A percentile compares a stretch with the other conserved stretches of the same genome.
These are phyloP conservation scores for Acanthochlamys bracteata DNA, from an alignment of 106 monocot species.

Conservation along the genomic window DNA sequence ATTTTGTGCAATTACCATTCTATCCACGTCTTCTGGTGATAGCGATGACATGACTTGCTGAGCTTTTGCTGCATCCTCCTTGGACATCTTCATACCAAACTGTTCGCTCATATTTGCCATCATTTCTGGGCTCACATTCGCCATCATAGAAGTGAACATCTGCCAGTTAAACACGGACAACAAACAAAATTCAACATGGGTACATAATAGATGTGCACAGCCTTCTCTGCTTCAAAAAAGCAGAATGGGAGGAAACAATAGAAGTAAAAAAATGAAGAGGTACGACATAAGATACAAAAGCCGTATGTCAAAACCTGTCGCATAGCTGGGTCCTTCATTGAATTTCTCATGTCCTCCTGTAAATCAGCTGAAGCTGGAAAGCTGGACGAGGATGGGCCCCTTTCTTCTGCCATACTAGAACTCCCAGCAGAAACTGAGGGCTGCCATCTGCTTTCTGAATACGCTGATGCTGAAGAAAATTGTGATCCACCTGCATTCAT, in stretches of 20 bases:
- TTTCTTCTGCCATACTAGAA: conserved; percentile 2
- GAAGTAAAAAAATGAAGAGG: background rate
- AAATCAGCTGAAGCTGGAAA: conserved; percentile 40
- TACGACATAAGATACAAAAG: background rate
- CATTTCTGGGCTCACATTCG: conserved; percentile 93
- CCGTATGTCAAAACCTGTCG: conserved; percentile 47
- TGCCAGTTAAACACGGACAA: conserved; percentile 18
- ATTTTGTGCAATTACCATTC: conserved; percentile 48
- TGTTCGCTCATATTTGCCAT: conserved; percentile 88
- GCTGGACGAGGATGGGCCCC: conserved; percentile 26
- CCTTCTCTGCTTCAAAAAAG: background rate
- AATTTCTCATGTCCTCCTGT: conserved; percentile 64
- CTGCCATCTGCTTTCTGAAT: conserved; percentile 18
- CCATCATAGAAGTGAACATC: conserved; percentile 97
- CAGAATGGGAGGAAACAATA: background rate
- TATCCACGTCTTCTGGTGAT: conserved; percentile 74
- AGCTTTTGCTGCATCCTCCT: conserved; percentile 81
- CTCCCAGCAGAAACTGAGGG: conserved; percentile 13
- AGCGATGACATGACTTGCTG: conserved; percentile 86
- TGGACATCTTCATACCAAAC: conserved; percentile 86
- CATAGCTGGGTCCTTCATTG: conserved; percentile 93
- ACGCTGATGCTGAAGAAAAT: conserved; percentile 11
- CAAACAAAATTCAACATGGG: background rate
- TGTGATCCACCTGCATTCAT: conserved; percentile 22
- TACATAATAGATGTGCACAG: too few relatives aligned